These are phyloP conservation scores for Debaryomyces psychrophilus DNA, from an alignment of 1,139 yeast species.

Conservation along the genomic window DNA sequence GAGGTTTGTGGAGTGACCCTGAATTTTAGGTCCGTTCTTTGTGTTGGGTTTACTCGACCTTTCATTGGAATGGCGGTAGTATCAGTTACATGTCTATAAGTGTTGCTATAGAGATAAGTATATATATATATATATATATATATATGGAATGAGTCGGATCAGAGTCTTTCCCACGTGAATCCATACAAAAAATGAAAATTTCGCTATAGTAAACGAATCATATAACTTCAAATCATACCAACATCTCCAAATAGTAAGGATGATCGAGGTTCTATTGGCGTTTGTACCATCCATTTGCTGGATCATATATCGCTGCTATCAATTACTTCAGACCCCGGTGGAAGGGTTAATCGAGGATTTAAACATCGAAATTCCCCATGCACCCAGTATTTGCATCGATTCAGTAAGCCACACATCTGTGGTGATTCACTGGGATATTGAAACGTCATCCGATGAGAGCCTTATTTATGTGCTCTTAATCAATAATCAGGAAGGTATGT, in stretches of 20 bases:
- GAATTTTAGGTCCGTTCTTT: slow-evolving; percentile 63
- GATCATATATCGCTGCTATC: slow-evolving; percentile 45
- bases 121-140: neutral
- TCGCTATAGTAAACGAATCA: neutral
- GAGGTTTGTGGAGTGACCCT: slow-evolving; percentile 63
- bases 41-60: slow-evolving; percentile 52
- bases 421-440: slow-evolving; percentile 49
- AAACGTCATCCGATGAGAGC: slow-evolving; percentile 33
- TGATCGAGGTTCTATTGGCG: slow-evolving; percentile 48
- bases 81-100: neutral
- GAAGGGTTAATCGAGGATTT: slow-evolving; percentile 40
- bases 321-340: slow-evolving; percentile 41
- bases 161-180: slow-evolving; percentile 7
- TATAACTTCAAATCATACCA: neutral
- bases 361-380: slow-evolving; percentile 46
- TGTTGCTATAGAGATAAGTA: neutral
- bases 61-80: slow-evolving; percentile 18
- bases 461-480: slow-evolving; percentile 40
- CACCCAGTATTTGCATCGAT: slow-evolving; percentile 46
- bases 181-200: slow-evolving; percentile 4
- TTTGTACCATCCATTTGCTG: slow-evolving; percentile 46
- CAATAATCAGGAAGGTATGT: slow-evolving; percentile 34
- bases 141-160: neutral
- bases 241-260: slow-evolving; percentile 13
- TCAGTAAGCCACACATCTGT: slow-evolving; percentile 34